Evolutionary conservation across 2,329 filamentous ascomycete species (phyloP).

Genomic region (Hypoxylon sp.): DNA sequence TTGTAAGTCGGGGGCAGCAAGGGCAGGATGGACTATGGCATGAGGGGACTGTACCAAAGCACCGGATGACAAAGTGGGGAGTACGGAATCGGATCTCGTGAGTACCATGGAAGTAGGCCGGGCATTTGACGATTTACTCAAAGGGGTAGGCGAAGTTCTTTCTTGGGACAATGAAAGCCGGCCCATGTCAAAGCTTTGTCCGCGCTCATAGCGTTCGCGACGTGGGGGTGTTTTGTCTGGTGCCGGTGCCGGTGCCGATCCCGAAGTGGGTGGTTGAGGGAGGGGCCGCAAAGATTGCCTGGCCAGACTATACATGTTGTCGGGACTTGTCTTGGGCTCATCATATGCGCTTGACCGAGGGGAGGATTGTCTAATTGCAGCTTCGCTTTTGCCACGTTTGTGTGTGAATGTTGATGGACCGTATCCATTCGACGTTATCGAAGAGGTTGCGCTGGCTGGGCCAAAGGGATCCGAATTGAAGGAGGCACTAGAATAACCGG

Average conservation of each 20-base stretch:
- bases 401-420: slow-evolving; percentile 66
- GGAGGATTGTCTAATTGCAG: slow-evolving; percentile 66
- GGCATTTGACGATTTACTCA: slow-evolving; percentile 48
- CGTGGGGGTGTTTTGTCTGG: slow-evolving; percentile 57
- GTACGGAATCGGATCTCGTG: slow-evolving; percentile 69
- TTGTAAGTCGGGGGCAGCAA: slow-evolving; percentile 81
- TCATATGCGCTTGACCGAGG: slow-evolving; percentile 63
- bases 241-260: slow-evolving; percentile 57
- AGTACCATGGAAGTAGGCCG: slow-evolving; percentile 75
- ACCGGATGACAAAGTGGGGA: slow-evolving; percentile 53
- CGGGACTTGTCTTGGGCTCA: slow-evolving; percentile 64
- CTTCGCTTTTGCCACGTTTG: slow-evolving; percentile 83
- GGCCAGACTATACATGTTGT: slow-evolving; percentile 78
- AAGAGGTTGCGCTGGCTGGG: slow-evolving; percentile 79
- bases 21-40: slow-evolving; percentile 60
- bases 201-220: slow-evolving; percentile 66
- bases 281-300: slow-evolving; percentile 84
- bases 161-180: slow-evolving; percentile 66
- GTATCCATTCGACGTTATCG: slow-evolving; percentile 76
- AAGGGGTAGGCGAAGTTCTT: slow-evolving; percentile 52
- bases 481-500: slow-evolving; percentile 71
- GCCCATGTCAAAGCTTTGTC: slow-evolving; percentile 75
- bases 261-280: slow-evolving; percentile 72
- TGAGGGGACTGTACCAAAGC: slow-evolving; percentile 53
- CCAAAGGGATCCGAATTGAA: slow-evolving; percentile 67